A percentile compares a stretch with the other conserved stretches of the same genome.
Conservation (phyloP, 441 rosid species). For the Hypseocharis bilobata region DNA sequence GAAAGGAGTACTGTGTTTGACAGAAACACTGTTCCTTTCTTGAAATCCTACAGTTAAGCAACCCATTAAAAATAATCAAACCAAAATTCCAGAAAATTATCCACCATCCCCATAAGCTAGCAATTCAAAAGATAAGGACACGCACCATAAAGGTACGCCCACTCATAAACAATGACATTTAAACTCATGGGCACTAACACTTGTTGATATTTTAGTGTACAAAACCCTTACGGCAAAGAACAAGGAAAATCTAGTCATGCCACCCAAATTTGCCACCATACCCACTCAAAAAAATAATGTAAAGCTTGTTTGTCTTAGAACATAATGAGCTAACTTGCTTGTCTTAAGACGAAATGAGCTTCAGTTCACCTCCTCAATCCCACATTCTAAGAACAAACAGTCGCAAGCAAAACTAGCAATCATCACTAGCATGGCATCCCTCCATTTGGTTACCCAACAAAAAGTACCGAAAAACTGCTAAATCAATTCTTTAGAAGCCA, state of each 20-base stretch:
- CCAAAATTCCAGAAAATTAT: neutral
- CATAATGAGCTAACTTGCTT: neutral
- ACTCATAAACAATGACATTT: neutral
- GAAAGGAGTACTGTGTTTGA: neutral
- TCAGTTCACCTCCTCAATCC: neutral
- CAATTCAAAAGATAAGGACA: neutral
- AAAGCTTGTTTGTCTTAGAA: neutral
- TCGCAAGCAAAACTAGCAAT: neutral
- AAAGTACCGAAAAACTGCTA: neutral
- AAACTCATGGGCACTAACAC: neutral
- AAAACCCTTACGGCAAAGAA: too few species aligned
- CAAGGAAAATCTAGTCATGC: too few species aligned
- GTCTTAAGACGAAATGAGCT: neutral
- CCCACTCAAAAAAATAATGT: neutral
- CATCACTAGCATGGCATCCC: neutral
- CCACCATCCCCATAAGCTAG: neutral
- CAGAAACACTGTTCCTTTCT: neutral
- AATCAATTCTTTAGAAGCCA: too few species aligned
- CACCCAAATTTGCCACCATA: too few species aligned
- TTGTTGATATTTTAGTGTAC: too few species aligned
- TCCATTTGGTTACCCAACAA: neutral
- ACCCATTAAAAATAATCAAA: too few species aligned
- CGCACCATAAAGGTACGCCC: neutral
- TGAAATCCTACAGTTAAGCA: neutral
- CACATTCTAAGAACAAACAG: conserved; percentile 2